Percentiles rank a stretch among this genome's conserved stretches.
Conservation (phyloP, 2,329 filamentous ascomycete species). For the Dryadomyces sulphureus region DNA sequence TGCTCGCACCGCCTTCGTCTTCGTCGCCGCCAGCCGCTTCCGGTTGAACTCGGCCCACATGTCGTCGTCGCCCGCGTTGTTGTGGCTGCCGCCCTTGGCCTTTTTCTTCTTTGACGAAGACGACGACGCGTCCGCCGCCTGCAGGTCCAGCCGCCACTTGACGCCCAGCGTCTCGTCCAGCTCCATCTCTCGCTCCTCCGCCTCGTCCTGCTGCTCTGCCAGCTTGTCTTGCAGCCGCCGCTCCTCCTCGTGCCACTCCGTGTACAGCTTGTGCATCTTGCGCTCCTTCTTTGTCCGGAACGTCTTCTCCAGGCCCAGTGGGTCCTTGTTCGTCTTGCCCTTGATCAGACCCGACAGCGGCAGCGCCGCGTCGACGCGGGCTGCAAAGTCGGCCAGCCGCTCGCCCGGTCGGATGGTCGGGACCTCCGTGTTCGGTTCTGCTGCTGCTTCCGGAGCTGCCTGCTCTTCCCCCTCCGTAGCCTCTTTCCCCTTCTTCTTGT, state of each 20-base stretch:
- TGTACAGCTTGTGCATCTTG: conserved; percentile 66
- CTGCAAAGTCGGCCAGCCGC: conserved; percentile 63
- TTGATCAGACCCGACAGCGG: conserved; percentile 60
- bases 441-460: neutral
- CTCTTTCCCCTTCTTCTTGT: conserved; percentile 10
- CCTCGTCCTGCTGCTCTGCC: conserved; percentile 50
- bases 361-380: conserved; percentile 71
- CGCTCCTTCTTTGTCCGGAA: conserved; percentile 71
- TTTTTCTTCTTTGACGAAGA: conserved; percentile 19
- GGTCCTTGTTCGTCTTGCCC: conserved; percentile 45
- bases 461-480: conserved; percentile 8
- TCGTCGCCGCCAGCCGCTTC: conserved; percentile 42
- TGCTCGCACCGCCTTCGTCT: conserved; percentile 16
- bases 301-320: conserved; percentile 45
- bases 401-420: conserved; percentile 75
- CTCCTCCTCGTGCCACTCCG: conserved; percentile 60
- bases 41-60: conserved; percentile 64
- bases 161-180: conserved; percentile 36
- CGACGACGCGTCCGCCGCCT: conserved; percentile 14
- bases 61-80: conserved; percentile 37
- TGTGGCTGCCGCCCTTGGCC: conserved; percentile 16
- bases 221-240: conserved; percentile 45
- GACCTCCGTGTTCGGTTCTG: conserved; percentile 16
- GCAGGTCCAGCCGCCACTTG: conserved; percentile 29
- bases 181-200: conserved; percentile 47